Conservation (phyloP, 2,329 filamentous ascomycete species). For the Magnaporthiopsis incrustans region DNA sequence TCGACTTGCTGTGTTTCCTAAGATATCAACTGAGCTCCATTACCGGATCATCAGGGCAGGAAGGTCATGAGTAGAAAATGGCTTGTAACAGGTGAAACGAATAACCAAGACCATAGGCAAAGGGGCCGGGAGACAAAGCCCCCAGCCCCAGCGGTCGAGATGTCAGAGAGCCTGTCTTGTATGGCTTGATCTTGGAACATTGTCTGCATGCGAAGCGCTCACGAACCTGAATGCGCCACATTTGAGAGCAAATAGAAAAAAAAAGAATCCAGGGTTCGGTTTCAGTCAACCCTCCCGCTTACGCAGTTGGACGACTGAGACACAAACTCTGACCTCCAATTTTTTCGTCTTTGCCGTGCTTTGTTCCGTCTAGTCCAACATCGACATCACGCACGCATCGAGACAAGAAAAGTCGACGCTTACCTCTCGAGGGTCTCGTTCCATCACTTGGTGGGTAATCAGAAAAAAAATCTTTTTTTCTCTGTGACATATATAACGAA, state of each 20-base stretch:
- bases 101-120: neutral
- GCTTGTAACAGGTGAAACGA: conserved; percentile 3
- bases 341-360: neutral
- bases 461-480: too few relatives aligned
- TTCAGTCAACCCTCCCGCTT: neutral
- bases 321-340: too few relatives aligned
- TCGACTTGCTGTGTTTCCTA: too few relatives aligned
- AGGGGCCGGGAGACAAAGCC: neutral
- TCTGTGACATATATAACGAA: too few relatives aligned
- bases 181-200: neutral
- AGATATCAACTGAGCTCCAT: too few relatives aligned
- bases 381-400: too few relatives aligned
- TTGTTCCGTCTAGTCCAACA: too few relatives aligned
- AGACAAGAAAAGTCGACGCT: too few relatives aligned
- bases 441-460: too few relatives aligned
- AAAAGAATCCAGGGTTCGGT: neutral
- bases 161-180: conserved; percentile 3
- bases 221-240: neutral
- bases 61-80: neutral
- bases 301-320: too few relatives aligned
- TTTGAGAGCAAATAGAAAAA: neutral
- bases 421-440: too few relatives aligned
- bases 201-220: neutral
- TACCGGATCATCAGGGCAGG: neutral
- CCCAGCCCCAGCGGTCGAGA: neutral